Conservation (phyloP, 2,329 filamentous ascomycete genomes). For the Uncinocarpus reesii region DNA sequence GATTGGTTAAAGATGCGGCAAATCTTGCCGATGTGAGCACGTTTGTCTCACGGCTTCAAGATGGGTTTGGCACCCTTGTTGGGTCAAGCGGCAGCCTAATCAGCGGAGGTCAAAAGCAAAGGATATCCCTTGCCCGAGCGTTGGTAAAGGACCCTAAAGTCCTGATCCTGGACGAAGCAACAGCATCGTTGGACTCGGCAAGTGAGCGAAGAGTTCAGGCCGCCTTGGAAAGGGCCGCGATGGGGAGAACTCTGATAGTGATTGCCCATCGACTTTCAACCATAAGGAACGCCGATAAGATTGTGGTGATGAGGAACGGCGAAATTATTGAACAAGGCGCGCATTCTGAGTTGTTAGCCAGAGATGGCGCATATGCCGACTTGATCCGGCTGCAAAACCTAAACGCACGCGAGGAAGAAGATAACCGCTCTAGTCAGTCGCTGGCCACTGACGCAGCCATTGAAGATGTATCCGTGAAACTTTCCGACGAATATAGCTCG, state of each 20-base stretch:
- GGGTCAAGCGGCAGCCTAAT: conserved; percentile 45
- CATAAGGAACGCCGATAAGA: conserved; percentile 23
- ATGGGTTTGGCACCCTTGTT: conserved; percentile 42
- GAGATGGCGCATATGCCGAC: conserved; percentile 34
- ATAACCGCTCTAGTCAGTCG: conserved; percentile 6
- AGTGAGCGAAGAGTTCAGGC: conserved; percentile 22
- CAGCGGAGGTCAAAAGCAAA: conserved; percentile 30
- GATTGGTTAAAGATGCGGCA: conserved; percentile 33
- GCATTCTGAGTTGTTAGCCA: conserved; percentile 20
- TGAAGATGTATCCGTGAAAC: not conserved
- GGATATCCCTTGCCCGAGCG: conserved; percentile 75
- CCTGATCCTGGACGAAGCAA: conserved; percentile 39
- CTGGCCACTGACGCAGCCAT: conserved; percentile 3
- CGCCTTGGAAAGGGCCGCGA: conserved; percentile 18
- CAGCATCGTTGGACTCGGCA: conserved; percentile 22
- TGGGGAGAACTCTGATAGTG: conserved; percentile 20
- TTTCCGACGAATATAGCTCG: conserved; percentile 16
- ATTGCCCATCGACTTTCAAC: conserved; percentile 26
- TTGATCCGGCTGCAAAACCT: conserved; percentile 37
- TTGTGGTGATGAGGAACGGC: conserved; percentile 23
- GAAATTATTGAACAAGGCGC: conserved; percentile 22
- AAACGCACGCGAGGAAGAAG: conserved; percentile 13
- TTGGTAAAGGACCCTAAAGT: conserved; percentile 74
- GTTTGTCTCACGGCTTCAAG: conserved; percentile 47
- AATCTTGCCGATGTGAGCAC: conserved; percentile 48